Evolutionary conservation across 1,139 yeast genomes (phyloP).

Genomic region (Kluyveromyces sp.): DNA sequence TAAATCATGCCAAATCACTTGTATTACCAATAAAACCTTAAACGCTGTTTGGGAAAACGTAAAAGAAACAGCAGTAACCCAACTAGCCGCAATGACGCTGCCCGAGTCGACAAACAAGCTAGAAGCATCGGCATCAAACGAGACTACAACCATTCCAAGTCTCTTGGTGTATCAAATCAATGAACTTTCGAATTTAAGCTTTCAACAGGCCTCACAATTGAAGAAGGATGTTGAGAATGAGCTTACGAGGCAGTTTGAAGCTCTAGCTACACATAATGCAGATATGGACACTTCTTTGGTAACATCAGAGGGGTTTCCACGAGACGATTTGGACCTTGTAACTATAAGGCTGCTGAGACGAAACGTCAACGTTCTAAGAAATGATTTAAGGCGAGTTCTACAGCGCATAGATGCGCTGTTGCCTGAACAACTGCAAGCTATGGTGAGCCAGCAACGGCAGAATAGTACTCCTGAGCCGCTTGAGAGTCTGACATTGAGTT

Average conservation of each 20-base stretch:
- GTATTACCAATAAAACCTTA: not conserved
- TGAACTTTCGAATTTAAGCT: not conserved
- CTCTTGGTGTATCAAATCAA: not conserved
- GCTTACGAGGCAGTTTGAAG: constrained; percentile 14
- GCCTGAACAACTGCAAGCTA: constrained; percentile 35
- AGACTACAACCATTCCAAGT: not conserved
- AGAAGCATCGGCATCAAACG: constrained; percentile 1
- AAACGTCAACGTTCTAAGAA: constrained; percentile 57
- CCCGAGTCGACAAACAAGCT: not conserved
- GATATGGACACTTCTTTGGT: constrained; percentile 62
- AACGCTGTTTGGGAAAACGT: not conserved
- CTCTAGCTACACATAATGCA: constrained; percentile 33
- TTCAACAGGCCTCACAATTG: constrained; percentile 8
- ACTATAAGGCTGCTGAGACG: constrained; percentile 56
- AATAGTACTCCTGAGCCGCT: constrained; percentile 4
- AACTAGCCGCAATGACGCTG: not conserved
- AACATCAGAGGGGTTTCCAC: constrained; percentile 74
- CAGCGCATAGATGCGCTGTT: constrained; percentile 43
- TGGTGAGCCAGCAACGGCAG: constrained; percentile 4
- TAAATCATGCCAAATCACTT: too few species aligned
- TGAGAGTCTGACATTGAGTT: constrained; percentile 1
- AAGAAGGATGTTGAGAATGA: constrained; percentile 20
- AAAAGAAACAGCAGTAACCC: not conserved
- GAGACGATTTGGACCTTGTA: constrained; percentile 74
- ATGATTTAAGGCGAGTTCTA: constrained; percentile 54